Evolutionary conservation across 208 protist genomes (phyloP), one percentile per base, ranked within the genome.

Genomic region (Trypanosoma vivax): DNA sequence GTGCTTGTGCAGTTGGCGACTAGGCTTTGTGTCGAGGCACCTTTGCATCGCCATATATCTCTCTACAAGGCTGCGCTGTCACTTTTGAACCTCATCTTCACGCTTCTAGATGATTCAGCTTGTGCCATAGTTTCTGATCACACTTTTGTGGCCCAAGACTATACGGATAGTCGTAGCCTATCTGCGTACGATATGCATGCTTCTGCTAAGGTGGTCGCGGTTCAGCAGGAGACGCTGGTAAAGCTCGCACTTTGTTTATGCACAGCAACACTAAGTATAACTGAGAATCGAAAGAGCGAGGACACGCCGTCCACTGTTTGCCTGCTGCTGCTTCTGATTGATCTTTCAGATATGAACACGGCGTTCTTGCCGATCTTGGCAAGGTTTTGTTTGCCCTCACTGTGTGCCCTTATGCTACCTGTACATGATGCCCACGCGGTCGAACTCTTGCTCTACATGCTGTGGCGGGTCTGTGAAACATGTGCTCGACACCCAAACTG

Each of bases 391-490:
- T 13, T 49, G 18, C 18, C 27, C 3, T 18, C 13, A 1, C 25
- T 52, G n/a, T 68, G 52, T 50, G 25, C 18, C 2, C 31, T 60
- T 3, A 4, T 57, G 21, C 9, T 7, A 19, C 9, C 25, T 2
- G 27, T 56, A 29, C 16, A n/a, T 2, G 51, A 67, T 55, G 60
- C 51, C 1, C 55, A 55, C 37, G 21, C 51, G 25, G 50, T 75
- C 25, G 72, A 79, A 48, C 21, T 67, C 24, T 21, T 46, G 31
- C 53, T 73, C 5, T 75, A 69, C 35, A 39, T 71, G n/a, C 47
- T 72, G 11, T 51, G 69, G 37, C 62, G 65, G 30, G 33, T 75
- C 1, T 67, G 62, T 47, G 45, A 40, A 18, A 41, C 30, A 18
- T 70, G 61, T 40, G 43, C 41, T 3, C 19, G 9, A 10, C 33